A percentile compares a stretch with the other conserved stretches of the same genome.
Conservation (phyloP, 805 yeast genomes). For the Yamadazyma kitorensis region DNA sequence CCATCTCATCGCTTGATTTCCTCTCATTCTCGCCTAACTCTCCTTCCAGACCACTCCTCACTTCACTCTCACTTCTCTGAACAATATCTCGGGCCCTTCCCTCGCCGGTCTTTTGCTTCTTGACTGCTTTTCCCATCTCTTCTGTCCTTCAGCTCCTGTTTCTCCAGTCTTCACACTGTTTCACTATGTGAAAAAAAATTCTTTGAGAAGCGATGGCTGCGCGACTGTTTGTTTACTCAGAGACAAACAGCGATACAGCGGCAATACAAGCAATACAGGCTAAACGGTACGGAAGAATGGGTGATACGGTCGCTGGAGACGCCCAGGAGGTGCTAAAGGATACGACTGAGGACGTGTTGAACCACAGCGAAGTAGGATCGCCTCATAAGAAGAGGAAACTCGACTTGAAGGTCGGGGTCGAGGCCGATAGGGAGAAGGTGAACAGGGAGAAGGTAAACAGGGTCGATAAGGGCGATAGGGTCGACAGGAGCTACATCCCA, state of each 20-base stretch:
- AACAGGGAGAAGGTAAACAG: too few species aligned
- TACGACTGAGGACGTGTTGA: conserved; percentile 1
- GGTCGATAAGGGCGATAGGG: conserved; percentile 1
- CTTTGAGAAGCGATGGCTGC: neutral
- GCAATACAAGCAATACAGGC: too few species aligned
- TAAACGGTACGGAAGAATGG: too few species aligned
- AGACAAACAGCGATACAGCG: neutral
- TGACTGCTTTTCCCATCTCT: conserved; percentile 11
- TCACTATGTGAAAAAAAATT: conserved; percentile 4
- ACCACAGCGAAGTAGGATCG: conserved; percentile 1
- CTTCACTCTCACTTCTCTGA: conserved; percentile 2
- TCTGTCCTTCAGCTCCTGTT: conserved; percentile 6
- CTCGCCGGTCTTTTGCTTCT: conserved; percentile 2
- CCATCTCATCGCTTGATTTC: conserved; percentile 12
- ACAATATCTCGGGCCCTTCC: conserved; percentile 4
- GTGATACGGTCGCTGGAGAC: neutral
- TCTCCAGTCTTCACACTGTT: conserved; percentile 5
- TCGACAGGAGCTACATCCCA: conserved; percentile 10
- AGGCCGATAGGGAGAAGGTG: too few species aligned
- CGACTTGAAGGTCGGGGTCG: too few species aligned
- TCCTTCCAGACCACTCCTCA: conserved; percentile 2
- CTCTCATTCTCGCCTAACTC: neutral
- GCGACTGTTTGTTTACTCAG: neutral
- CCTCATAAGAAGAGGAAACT: conserved; percentile 8
- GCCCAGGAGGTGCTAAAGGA: conserved; percentile 1